Evolutionary conservation across 139 green algal species (phyloP).

Genomic region (Ettlia oleoabundans): DNA sequence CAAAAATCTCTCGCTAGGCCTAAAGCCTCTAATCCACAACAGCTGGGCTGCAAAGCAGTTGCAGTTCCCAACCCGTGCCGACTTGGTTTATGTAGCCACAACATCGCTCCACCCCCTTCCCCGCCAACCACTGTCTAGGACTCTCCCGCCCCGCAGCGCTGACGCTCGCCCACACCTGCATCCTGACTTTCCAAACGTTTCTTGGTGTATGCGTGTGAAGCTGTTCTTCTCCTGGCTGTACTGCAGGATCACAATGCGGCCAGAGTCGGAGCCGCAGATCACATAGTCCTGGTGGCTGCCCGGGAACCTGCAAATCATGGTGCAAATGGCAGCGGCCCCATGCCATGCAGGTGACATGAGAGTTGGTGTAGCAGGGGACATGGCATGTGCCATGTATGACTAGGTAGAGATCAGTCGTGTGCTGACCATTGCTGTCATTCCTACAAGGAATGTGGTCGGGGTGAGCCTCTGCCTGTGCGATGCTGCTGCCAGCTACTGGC

Average conservation of each 20-base stretch:
- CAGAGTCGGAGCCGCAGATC: conserved; percentile 91
- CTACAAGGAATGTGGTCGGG: too few relatives aligned
- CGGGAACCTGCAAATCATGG: conserved; percentile 62
- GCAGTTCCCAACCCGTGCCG: too few relatives aligned
- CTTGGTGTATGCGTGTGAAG: conserved; percentile 95
- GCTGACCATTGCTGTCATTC: too few relatives aligned
- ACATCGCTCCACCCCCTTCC: too few relatives aligned
- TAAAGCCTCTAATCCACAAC: background rate
- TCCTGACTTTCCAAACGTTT: conserved; percentile 97
- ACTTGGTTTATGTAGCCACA: too few relatives aligned
- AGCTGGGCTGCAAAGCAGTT: too few relatives aligned
- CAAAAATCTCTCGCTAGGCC: background rate
- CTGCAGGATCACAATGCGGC: conserved; percentile 95
- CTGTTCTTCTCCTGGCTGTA: conserved; percentile 86
- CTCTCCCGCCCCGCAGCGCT: background rate
- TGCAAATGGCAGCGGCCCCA: background rate
- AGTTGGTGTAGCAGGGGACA: too few relatives aligned
- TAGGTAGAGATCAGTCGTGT: too few relatives aligned
- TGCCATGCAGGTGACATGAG: background rate
- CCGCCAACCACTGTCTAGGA: background rate
- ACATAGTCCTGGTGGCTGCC: conserved; percentile 91
- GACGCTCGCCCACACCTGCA: conserved; percentile 12
- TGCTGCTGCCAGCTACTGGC: too few relatives aligned
- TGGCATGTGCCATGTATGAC: too few relatives aligned
- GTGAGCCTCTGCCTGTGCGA: too few relatives aligned